Evolutionary conservation across 1,284 basidiomycete genomes (phyloP).

Genomic region (Cutaneotrichosporon cyanovorans): DNA sequence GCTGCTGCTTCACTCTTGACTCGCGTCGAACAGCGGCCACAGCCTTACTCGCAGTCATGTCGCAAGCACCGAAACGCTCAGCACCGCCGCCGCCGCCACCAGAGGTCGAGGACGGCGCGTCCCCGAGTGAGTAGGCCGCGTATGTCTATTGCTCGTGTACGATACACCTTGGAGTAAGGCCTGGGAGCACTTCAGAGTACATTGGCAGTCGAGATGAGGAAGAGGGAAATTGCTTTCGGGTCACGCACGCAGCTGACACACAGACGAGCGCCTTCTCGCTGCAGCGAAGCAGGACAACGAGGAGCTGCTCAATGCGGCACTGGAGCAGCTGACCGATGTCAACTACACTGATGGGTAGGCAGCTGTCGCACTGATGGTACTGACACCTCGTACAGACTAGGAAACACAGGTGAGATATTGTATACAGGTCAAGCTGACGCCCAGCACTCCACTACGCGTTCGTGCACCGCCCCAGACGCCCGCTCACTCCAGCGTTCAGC

Average conservation of each 20-base stretch:
- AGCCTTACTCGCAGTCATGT: too few relatives aligned
- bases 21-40: too few relatives aligned
- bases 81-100: constrained; percentile 39
- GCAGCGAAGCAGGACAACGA: constrained; percentile 70
- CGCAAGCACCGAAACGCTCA: constrained; percentile 22
- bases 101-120: constrained; percentile 32
- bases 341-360: constrained; percentile 71
- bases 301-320: constrained; percentile 58
- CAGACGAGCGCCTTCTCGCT: constrained; percentile 66
- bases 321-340: constrained; percentile 57
- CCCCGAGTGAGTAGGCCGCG: constrained; percentile 35
- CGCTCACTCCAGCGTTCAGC: constrained; percentile 24
- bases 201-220: too few relatives aligned
- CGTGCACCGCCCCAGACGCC: constrained; percentile 32
- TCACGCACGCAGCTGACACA: constrained; percentile 2
- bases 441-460: constrained; percentile 74
- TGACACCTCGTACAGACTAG: constrained; percentile 51
- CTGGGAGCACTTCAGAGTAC: too few relatives aligned
- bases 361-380: background rate
- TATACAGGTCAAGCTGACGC: background rate
- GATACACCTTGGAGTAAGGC: constrained; percentile 8
- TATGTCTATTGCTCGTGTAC: constrained; percentile 39
- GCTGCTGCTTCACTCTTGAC: too few relatives aligned
- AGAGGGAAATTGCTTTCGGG: too few relatives aligned
- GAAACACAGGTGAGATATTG: constrained; percentile 57